Evolutionary conservation across 352 stramenopile genomes (phyloP).

Genomic region (Phytophthora gonapodyides): DNA sequence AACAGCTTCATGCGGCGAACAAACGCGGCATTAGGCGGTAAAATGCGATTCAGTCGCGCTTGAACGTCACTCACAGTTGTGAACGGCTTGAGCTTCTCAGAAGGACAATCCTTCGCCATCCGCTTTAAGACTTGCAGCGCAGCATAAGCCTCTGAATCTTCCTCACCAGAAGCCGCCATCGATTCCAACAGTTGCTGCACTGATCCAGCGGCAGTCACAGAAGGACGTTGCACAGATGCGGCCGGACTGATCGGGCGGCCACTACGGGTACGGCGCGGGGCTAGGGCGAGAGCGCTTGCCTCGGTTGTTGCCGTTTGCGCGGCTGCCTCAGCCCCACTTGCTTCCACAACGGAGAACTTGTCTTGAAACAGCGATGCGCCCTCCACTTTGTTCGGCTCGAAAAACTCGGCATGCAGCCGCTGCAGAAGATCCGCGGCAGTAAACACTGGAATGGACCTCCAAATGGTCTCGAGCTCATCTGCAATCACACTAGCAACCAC

Average conservation of each 20-base stretch:
- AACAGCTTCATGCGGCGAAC: constrained; percentile 88
- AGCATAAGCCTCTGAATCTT: constrained; percentile 52
- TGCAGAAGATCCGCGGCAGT: constrained; percentile 80
- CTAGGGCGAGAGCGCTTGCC: constrained; percentile 9
- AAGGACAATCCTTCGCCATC: constrained; percentile 55
- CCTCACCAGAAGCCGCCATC: constrained; percentile 34
- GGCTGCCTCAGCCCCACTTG: constrained; percentile 17
- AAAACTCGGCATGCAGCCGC: constrained; percentile 77
- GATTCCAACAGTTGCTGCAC: constrained; percentile 42
- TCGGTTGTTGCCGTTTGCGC: constrained; percentile 5
- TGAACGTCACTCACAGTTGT: constrained; percentile 41
- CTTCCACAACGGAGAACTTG: constrained; percentile 53
- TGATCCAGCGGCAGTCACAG: constrained; percentile 15
- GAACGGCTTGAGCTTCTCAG: constrained; percentile 67
- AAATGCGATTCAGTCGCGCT: constrained; percentile 49
- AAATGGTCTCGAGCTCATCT: constrained; percentile 63
- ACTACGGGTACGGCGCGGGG: constrained; percentile 41
- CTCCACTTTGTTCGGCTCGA: constrained; percentile 60
- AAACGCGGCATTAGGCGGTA: constrained; percentile 58
- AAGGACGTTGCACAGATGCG: constrained; percentile 6
- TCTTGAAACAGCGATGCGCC: constrained; percentile 72
- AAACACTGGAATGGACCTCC: constrained; percentile 82
- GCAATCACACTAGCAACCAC: constrained; percentile 84
- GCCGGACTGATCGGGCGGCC: constrained; percentile 33
- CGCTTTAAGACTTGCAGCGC: constrained; percentile 58